Conservation (phyloP, 1,284 basidiomycete species). For the Rhodotorula sp. region DNA sequence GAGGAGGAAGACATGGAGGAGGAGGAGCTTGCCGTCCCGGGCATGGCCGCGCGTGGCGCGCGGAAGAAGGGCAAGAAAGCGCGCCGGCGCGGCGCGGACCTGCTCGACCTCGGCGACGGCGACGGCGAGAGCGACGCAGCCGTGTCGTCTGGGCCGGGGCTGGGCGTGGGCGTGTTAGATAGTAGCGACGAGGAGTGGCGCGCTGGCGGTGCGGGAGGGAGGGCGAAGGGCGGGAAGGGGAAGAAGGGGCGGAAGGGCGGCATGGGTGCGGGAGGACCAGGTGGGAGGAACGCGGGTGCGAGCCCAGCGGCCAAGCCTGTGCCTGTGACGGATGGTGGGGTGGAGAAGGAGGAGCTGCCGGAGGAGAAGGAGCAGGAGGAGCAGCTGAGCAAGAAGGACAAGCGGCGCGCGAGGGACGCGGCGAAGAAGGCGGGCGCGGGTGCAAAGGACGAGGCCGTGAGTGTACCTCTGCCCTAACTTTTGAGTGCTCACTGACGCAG, state of each 20-base stretch:
- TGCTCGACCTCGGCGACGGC: not conserved
- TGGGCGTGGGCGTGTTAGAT: not conserved
- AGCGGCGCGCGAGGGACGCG: conserved; percentile 72
- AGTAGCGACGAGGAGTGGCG: conserved; percentile 1
- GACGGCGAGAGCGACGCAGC: not conserved
- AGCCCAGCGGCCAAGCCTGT: conserved; percentile 4
- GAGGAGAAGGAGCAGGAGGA: conserved; percentile 39
- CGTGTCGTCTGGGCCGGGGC: no score
- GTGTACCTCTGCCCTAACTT: not conserved
- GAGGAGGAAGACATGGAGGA: conserved; percentile 12
- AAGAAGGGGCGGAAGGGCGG: conserved; percentile 22
- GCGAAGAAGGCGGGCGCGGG: conserved; percentile 66
- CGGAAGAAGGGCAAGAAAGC: conserved; percentile 21
- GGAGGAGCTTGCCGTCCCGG: conserved; percentile 29
- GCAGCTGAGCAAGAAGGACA: conserved; percentile 73
- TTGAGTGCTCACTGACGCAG: not conserved
- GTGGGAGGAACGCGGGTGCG: not conserved
- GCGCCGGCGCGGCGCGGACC: not conserved
- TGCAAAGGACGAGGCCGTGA: conserved; percentile 37
- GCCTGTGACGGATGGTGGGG: conserved; percentile 2
- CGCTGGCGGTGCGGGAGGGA: not conserved
- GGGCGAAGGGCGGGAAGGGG: not conserved
- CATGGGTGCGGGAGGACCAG: not conserved
- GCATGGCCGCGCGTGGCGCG: conserved; percentile 6
- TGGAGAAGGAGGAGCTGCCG: not conserved